phyloP scores from a whole-genome alignment of 805 yeast genomes.

The Pichia californica region DNA sequence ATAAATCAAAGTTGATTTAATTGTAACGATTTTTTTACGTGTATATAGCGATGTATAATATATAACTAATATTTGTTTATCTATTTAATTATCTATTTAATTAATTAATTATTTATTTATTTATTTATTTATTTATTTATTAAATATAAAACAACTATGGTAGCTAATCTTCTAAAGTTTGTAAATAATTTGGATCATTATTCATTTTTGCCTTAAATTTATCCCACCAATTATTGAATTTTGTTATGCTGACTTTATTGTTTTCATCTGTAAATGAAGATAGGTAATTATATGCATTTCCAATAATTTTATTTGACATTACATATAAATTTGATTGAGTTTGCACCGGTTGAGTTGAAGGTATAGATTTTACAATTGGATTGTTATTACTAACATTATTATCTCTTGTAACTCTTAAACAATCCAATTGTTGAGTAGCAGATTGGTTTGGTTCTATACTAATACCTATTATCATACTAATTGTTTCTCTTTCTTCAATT shows the following conservation, averaged over 20 bases:
- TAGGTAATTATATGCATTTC: constrained; percentile 85
- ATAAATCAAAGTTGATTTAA: not conserved
- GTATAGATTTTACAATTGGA: no score
- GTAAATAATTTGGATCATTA: constrained; percentile 79
- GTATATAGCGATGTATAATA: no score
- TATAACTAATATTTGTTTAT: not conserved
- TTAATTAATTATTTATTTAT: not conserved
- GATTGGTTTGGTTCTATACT: constrained; percentile 73
- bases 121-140: constrained; percentile 16
- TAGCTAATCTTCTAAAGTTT: constrained; percentile 28
- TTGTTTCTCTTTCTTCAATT: constrained; percentile 9
- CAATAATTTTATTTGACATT: constrained; percentile 81
- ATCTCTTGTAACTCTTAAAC: constrained; percentile 21
- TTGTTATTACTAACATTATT: not conserved
- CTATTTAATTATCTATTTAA: constrained; percentile 17
- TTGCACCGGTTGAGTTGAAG: constrained; percentile 17
- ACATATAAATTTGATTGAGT: constrained; percentile 34
- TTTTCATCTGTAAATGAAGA: constrained; percentile 77
- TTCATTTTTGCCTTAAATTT: constrained; percentile 71
- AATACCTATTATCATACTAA: constrained; percentile 57
- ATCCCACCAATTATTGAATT: constrained; percentile 93
- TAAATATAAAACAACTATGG: no score
- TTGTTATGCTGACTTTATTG: constrained; percentile 82
- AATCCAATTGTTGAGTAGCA: constrained; percentile 52
- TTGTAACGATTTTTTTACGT: not conserved